Conservation (phyloP, 331 rosid genomes). For the Quercus tomentella region DNA sequence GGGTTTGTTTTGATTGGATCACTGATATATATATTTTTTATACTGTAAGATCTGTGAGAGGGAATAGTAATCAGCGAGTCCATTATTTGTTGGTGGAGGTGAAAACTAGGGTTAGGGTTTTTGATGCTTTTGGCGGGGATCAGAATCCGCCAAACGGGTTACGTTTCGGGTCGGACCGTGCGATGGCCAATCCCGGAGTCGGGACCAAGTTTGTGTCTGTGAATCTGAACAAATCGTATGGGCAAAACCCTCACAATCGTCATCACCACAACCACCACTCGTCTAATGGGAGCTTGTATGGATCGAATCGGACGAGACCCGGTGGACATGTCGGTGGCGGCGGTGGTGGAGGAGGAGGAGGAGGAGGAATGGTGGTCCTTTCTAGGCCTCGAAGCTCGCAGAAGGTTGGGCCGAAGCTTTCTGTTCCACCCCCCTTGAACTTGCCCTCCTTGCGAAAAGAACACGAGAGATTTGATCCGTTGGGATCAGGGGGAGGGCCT, state of each 20-base stretch:
- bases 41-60: constrained; percentile 27
- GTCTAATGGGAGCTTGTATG: constrained; percentile 33
- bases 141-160: constrained; percentile 39
- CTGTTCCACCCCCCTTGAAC: constrained; percentile 99
- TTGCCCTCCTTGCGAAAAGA: constrained; percentile 87
- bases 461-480: constrained; percentile 79
- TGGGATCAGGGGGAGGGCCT: constrained; percentile 60
- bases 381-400: constrained; percentile 92
- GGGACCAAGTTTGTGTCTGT: constrained; percentile 82
- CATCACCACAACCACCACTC: constrained; percentile 14
- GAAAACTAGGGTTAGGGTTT: constrained; percentile 46
- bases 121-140: constrained; percentile 69
- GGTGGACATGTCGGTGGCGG: constrained; percentile 33
- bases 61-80: neutral
- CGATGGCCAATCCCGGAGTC: constrained; percentile 91
- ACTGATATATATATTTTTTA: neutral
- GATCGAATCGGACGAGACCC: constrained; percentile 56
- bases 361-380: constrained; percentile 72
- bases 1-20: constrained; percentile 13
- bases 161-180: constrained; percentile 32
- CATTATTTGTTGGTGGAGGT: constrained; percentile 13
- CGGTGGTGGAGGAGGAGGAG: constrained; percentile 30
- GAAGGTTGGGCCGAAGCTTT: constrained; percentile 85
- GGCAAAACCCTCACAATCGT: constrained; percentile 54
- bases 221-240: constrained; percentile 96